phyloP scores from a whole-genome alignment of 1,139 yeast species.

The Candida neerlandica region DNA sequence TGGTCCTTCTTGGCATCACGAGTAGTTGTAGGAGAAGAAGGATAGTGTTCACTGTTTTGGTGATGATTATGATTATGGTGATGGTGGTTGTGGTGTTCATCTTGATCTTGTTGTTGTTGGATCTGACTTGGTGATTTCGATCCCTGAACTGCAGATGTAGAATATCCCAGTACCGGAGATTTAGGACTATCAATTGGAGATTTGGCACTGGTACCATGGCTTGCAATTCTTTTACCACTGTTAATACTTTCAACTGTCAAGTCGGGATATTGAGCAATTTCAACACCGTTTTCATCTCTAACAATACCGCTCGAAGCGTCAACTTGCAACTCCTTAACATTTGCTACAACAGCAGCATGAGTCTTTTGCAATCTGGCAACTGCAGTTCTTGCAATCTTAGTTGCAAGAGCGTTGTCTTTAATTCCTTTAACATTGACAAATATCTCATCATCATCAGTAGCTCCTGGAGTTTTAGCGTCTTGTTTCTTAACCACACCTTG shows the following conservation, averaged over 20 bases:
- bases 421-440: slow-evolving; percentile 36
- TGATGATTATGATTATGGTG: not conserved
- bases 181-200: not conserved
- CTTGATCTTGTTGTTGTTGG: not conserved
- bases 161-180: not conserved
- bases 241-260: slow-evolving; percentile 11
- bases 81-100: not conserved
- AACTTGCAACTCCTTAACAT: slow-evolving; percentile 31
- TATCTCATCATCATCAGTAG: slow-evolving; percentile 17
- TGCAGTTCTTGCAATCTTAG: slow-evolving; percentile 32
- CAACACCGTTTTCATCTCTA: slow-evolving; percentile 31
- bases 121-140: not conserved
- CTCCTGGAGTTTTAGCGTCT: slow-evolving; percentile 3
- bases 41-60: too few relatives aligned
- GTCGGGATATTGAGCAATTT: slow-evolving; percentile 18
- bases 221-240: not conserved
- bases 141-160: not conserved
- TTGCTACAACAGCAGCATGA: slow-evolving; percentile 27
- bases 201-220: not conserved
- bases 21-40: not conserved
- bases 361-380: slow-evolving; percentile 29
- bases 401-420: slow-evolving; percentile 29
- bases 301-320: slow-evolving; percentile 35
- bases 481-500: slow-evolving; percentile 6
- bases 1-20: not conserved